phyloP scores from a whole-genome alignment of 352 stramenopile species.

The Globisporangium uncinulatum region DNA sequence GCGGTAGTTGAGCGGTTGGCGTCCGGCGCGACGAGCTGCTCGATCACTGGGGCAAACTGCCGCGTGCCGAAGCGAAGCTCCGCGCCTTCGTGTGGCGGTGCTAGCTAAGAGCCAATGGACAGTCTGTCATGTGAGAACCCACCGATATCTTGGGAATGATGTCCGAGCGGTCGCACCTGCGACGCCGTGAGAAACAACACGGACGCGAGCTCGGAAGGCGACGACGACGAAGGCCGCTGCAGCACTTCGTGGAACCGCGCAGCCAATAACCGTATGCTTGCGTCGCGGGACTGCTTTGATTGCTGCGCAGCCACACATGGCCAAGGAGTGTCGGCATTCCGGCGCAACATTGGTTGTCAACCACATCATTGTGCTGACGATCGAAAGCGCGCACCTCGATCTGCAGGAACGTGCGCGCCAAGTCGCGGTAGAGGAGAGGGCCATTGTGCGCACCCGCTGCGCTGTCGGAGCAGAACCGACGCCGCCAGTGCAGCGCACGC shows the following conservation, averaged over 20 bases:
- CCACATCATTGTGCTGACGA: no score
- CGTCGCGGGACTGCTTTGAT: conserved; percentile 46
- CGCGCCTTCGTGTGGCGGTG: conserved; percentile 59
- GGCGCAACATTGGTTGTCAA: no score
- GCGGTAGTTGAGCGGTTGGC: not conserved
- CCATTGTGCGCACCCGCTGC: not conserved
- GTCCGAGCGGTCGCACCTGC: conserved; percentile 15
- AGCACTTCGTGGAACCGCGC: conserved; percentile 34
- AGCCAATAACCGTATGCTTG: conserved; percentile 42
- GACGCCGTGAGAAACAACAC: conserved; percentile 68
- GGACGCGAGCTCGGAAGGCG: conserved; percentile 26
- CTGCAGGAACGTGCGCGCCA: conserved; percentile 41
- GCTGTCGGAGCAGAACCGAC: not conserved
- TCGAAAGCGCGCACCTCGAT: conserved; percentile 31
- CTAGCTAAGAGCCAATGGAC: conserved; percentile 30
- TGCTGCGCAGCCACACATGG: conserved; percentile 17
- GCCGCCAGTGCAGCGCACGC: not conserved
- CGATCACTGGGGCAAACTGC: conserved; percentile 51
- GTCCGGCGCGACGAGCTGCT: conserved; percentile 30
- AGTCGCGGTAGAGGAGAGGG: conserved; percentile 23
- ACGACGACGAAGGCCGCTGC: conserved; percentile 16
- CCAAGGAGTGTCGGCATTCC: not conserved
- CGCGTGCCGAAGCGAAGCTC: conserved; percentile 71
- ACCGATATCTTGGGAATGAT: not conserved
- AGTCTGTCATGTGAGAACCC: not conserved